Percentiles rank a stretch among this genome's conserved stretches.
phyloP scores from a whole-genome alignment of 495 filamentous ascomycete genomes.

The Polyplosphaeria fusca region DNA sequence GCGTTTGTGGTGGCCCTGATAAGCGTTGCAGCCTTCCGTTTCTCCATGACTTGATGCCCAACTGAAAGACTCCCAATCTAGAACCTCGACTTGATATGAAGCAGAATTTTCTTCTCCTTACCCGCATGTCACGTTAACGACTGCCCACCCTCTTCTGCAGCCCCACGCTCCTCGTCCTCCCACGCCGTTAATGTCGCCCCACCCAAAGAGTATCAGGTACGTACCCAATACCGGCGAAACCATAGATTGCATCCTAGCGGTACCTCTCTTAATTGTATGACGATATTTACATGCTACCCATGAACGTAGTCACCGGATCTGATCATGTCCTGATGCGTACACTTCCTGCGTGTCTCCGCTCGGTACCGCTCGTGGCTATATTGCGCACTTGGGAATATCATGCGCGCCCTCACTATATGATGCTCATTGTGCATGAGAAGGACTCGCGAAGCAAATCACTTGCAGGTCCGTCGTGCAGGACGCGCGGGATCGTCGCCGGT shows the following conservation, averaged over 20 bases:
- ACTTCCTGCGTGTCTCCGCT: neutral
- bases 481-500: neutral
- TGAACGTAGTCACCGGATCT: neutral
- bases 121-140: neutral
- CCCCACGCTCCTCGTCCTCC: neutral
- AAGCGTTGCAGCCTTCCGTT: constrained; percentile 19
- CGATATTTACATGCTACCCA: neutral
- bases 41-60: constrained; percentile 26
- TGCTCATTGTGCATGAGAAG: neutral
- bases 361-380: constrained; percentile 4
- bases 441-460: neutral
- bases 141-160: neutral
- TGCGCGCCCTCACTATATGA: no score
- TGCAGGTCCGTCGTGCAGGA: neutral
- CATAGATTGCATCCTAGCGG: neutral
- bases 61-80: constrained; percentile 3
- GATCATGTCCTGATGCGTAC: neutral
- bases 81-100: constrained; percentile 16
- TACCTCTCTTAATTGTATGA: neutral
- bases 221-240: neutral
- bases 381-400: neutral
- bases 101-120: constrained; percentile 3
- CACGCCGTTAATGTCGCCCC: neutral
- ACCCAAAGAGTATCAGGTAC: neutral
- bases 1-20: neutral